A percentile compares a stretch with the other conserved stretches of the same genome.
Conservation (phyloP, 169 alveolate species). For the Babesia ovata region DNA sequence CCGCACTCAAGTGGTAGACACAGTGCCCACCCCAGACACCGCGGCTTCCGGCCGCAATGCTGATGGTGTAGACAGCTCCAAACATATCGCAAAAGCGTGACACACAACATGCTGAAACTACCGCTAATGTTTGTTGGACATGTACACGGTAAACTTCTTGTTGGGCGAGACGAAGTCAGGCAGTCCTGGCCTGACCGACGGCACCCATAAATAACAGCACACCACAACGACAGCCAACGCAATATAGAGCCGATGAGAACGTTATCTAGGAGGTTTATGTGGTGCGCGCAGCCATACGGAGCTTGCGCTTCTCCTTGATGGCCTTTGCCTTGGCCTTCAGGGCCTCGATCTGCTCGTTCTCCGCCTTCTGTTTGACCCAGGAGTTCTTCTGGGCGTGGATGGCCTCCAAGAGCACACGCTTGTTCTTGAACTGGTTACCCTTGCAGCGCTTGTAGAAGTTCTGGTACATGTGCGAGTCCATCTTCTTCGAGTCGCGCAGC, state of each 20-base stretch:
- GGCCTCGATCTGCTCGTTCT: conserved; percentile 85
- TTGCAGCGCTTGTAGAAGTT: conserved; percentile 95
- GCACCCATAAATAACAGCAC: not conserved
- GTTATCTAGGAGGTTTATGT: conserved; percentile 21
- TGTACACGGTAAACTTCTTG: too few relatives aligned
- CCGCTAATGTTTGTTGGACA: too few relatives aligned
- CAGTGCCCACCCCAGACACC: too few relatives aligned
- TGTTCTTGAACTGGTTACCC: conserved; percentile 98
- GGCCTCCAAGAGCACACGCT: conserved; percentile 96
- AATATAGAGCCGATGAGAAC: conserved; percentile 24
- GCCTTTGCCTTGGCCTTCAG: conserved; percentile 84
- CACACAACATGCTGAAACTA: too few relatives aligned
- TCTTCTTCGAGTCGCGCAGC: conserved; percentile 94
- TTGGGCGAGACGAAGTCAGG: not conserved
- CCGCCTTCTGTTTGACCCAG: conserved; percentile 88
- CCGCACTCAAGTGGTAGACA: conserved; percentile 41
- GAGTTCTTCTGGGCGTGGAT: conserved; percentile 92
- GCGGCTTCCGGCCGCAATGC: too few relatives aligned
- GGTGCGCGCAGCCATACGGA: conserved; percentile 62
- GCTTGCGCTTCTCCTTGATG: conserved; percentile 78
- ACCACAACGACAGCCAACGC: too few relatives aligned
- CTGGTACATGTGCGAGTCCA: conserved; percentile 96
- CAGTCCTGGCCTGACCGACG: too few relatives aligned
- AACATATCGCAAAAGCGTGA: too few relatives aligned
- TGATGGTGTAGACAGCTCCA: too few relatives aligned